Percentiles rank a stretch among this genome's conserved stretches.
Evolutionary conservation across 148 eudicot genomes (phyloP).

Genomic region (Mesembryanthemum crystallinum): DNA sequence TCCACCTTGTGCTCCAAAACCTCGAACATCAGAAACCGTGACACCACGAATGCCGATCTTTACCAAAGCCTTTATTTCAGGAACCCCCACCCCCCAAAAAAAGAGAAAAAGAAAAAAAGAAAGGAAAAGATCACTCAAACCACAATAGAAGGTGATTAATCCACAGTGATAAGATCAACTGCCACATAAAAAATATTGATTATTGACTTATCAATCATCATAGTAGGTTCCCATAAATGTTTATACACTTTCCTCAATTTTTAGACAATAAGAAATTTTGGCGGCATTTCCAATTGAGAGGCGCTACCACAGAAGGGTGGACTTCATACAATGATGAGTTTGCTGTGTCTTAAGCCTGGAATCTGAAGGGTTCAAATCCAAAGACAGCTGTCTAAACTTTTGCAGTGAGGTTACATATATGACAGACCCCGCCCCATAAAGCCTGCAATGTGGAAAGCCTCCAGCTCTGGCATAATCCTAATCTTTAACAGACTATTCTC

Average conservation of each 20-base stretch:
- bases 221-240: not conserved
- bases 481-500: not conserved
- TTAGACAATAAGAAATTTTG: no score
- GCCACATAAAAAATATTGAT: not conserved
- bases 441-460: not conserved
- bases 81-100: not conserved
- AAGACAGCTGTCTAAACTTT: not conserved
- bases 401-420: not conserved
- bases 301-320: not conserved
- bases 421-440: not conserved
- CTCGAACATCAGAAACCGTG: slow-evolving; percentile 85
- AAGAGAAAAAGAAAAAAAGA: not conserved
- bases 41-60: slow-evolving; percentile 88
- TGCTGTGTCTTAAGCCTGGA: no score
- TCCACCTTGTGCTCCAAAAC: slow-evolving; percentile 93
- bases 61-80: slow-evolving; percentile 58
- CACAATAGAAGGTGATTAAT: not conserved
- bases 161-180: not conserved
- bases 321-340: no score
- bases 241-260: not conserved
- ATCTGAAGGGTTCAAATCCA: not conserved
- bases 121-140: not conserved
- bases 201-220: not conserved
- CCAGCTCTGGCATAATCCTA: not conserved
- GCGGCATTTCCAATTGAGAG: not conserved